Conservation (phyloP, 1,284 basidiomycete species). For the Singerocomus rubriflavus region DNA sequence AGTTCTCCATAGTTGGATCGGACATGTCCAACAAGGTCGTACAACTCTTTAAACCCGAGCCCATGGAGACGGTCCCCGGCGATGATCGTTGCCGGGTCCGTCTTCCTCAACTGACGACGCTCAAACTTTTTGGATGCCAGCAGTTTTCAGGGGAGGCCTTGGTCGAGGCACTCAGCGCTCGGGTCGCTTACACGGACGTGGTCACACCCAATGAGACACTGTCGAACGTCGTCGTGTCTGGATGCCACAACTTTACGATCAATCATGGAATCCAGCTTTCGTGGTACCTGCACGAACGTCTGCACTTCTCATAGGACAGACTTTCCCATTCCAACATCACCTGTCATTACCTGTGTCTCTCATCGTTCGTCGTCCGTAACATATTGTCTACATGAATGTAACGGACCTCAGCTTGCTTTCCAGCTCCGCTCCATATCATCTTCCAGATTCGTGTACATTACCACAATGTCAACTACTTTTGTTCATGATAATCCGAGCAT, state of each 20-base stretch:
- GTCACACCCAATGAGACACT: constrained; percentile 30
- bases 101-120: constrained; percentile 48
- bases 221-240: constrained; percentile 23
- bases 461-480: neutral
- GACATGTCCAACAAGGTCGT: constrained; percentile 76
- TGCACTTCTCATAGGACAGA: constrained; percentile 25
- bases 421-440: neutral
- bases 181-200: constrained; percentile 48
- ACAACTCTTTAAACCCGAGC: constrained; percentile 46
- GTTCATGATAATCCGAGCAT: neutral
- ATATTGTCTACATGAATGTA: neutral
- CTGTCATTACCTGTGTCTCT: constrained; percentile 17
- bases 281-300: constrained; percentile 25
- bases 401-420: neutral
- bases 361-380: neutral
- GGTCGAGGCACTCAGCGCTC: constrained; percentile 47
- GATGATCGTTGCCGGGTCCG: constrained; percentile 34
- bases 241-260: constrained; percentile 24
- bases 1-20: constrained; percentile 69
- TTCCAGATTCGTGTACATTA: neutral
- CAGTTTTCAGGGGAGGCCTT: constrained; percentile 56
- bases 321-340: neutral
- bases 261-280: constrained; percentile 24
- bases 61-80: neutral
- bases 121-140: constrained; percentile 61